Conservation (phyloP, 768 basidiomycete species). For the Hortiboletus campestris region DNA sequence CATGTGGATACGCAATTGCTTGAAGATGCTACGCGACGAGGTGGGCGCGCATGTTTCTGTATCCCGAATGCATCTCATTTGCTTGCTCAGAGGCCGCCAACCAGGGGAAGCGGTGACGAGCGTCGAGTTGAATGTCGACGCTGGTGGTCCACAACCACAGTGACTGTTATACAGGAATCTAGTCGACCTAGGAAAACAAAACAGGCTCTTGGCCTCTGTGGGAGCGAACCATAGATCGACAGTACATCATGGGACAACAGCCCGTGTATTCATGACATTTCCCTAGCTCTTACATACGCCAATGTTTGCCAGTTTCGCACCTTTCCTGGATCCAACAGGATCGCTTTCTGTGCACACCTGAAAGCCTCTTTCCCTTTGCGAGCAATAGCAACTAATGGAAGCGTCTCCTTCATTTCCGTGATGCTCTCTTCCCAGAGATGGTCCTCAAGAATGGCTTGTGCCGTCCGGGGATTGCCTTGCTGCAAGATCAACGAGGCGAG, state of each 20-base stretch:
- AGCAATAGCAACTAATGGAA: conserved; percentile 53
- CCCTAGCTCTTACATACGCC: conserved; percentile 47
- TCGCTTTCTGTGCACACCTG: conserved; percentile 56
- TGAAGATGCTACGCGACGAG: conserved; percentile 95
- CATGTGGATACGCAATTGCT: conserved; percentile 93
- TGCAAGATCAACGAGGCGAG: conserved; percentile 59
- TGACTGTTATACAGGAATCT: neutral
- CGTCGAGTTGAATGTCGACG: neutral
- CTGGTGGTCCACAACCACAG: neutral
- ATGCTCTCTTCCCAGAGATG: conserved; percentile 31
- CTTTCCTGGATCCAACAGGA: conserved; percentile 54
- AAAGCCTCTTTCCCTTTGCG: conserved; percentile 34
- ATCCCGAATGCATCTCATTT: conserved; percentile 1
- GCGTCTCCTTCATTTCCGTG: conserved; percentile 38
- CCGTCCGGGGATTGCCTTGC: conserved; percentile 38
- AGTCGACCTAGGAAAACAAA: neutral
- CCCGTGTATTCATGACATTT: conserved; percentile 21
- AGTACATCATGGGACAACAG: neutral
- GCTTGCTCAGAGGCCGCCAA: conserved; percentile 38
- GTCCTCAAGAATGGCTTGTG: conserved; percentile 47
- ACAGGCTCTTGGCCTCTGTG: neutral
- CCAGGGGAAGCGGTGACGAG: conserved; percentile 38
- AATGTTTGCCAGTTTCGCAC: conserved; percentile 56
- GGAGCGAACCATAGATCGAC: neutral
- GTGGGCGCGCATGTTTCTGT: conserved; percentile 40